Percentiles rank a stretch among this genome's conserved stretches.
Evolutionary conservation across 768 basidiomycete species (phyloP).

Genomic region (Hygrocybe coccinea): DNA sequence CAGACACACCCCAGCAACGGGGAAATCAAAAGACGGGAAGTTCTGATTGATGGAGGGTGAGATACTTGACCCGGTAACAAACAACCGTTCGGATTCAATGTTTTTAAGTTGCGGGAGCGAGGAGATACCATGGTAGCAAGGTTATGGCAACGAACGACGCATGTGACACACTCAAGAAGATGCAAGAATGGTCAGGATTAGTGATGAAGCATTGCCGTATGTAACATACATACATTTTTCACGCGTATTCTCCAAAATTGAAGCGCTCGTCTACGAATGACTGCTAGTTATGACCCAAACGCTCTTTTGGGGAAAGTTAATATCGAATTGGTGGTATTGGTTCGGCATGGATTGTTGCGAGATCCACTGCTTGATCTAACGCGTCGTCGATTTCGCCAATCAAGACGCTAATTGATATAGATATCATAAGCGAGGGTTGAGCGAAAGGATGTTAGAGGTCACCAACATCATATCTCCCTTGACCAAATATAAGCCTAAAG

Average conservation of each 20-base stretch:
- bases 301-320: slow-evolving; percentile 28
- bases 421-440: slow-evolving; percentile 5
- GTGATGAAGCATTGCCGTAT: not conserved
- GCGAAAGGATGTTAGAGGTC: slow-evolving; percentile 4
- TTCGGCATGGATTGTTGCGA: slow-evolving; percentile 78
- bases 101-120: too few relatives aligned
- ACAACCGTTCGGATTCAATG: too few relatives aligned
- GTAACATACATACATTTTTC: slow-evolving; percentile 14
- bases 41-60: not conserved
- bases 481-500: slow-evolving; percentile 92
- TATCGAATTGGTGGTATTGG: slow-evolving; percentile 81
- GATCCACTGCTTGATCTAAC: slow-evolving; percentile 69
- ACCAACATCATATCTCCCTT: slow-evolving; percentile 98
- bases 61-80: too few relatives aligned
- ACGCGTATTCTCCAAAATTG: slow-evolving; percentile 1
- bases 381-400: slow-evolving; percentile 85
- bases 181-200: not conserved
- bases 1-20: not conserved
- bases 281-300: not conserved
- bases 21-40: not conserved
- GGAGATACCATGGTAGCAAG: not conserved
- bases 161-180: not conserved
- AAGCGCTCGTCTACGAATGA: not conserved
- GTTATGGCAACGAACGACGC: too few relatives aligned
- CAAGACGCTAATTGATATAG: slow-evolving; percentile 47